Evolutionary conservation across 352 stramenopile species (phyloP), one percentile per base, ranked within the genome.

Genomic region (Phytopythium ostracodes): DNA sequence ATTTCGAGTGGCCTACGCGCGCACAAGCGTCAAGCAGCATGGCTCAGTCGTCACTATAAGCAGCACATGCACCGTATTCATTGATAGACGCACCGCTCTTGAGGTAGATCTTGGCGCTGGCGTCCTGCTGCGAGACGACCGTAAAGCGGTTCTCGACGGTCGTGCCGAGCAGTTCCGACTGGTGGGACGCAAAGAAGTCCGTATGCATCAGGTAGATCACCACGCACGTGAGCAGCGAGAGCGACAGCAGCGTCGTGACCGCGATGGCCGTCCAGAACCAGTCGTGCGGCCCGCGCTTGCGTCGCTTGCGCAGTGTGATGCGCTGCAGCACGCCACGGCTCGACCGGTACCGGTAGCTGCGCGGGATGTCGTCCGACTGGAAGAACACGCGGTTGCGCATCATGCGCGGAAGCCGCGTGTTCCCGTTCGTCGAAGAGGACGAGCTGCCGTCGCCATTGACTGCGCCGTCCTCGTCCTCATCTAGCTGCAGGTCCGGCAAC

Each of bases 61-160:
- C n/a, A n/a, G n/a, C n/a, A n/a, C 42, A 11, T 25, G 40, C 4
- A 17, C 4, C 31, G 6, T n/a, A 27, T 43, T 1, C 2, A 33
- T 7, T 6, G 4, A 9, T 10, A 22, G 22, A 44, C 64, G 27
- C 27, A 94, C 84, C 83, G 58, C 78, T 94, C 62, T 94, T 94
- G 40, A 92, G 68, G 60, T 83, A 80, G 55, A 92, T 92, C 69
- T 88, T 79, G 59, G 85, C 82, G 27, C 70, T 63, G 5, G 68
- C 46, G 35, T 84, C 78, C 51, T 92, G 71, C 22, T 84, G 66
- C 35, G 86, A 85, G 27, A 94, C 81, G 29, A 92, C 83, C 8
- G 83, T 92, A 49, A 92, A 94, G 17, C 81, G 71, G 31, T 92
- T 88, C 56, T 94, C 86, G 53, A 94, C 81, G 0, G 79, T 93